Evolutionary conservation across 306 rosid species (phyloP).

Genomic region (Trifolium dubium): DNA sequence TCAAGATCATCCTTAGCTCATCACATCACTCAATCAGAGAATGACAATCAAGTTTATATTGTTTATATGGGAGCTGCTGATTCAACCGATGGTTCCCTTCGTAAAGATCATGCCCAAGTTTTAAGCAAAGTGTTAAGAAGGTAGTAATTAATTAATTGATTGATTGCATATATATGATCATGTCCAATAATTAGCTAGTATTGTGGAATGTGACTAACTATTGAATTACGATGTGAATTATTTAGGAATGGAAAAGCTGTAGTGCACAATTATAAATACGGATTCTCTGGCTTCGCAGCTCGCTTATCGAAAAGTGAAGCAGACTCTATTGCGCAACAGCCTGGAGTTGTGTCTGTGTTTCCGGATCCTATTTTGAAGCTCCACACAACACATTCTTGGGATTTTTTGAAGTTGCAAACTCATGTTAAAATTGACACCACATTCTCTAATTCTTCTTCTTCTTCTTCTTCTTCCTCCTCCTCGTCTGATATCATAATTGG

Average conservation of each 20-base stretch:
- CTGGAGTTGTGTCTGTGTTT: constrained; percentile 87
- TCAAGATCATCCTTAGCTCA: neutral
- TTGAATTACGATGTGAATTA: neutral
- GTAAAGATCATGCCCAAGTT: constrained; percentile 60
- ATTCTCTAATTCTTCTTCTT: constrained; percentile 31
- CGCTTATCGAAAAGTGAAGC: constrained; percentile 69
- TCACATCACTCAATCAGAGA: constrained; percentile 14
- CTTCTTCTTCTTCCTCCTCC: neutral
- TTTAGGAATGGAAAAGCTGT: constrained; percentile 59
- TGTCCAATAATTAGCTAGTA: neutral
- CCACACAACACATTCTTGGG: constrained; percentile 91
- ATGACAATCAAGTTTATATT: constrained; percentile 56
- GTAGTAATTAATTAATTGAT: constrained; percentile 24
- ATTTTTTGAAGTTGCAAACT: constrained; percentile 63
- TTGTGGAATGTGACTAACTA: neutral
- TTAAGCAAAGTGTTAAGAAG: constrained; percentile 54
- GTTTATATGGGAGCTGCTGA: constrained; percentile 89
- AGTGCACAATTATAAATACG: constrained; percentile 71
- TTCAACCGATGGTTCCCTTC: constrained; percentile 49
- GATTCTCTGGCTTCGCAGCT: constrained; percentile 93
- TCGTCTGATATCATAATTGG: constrained; percentile 64
- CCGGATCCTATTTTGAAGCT: constrained; percentile 68
- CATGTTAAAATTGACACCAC: constrained; percentile 45
- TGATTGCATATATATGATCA: neutral
- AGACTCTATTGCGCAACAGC: constrained; percentile 47